Evolutionary conservation across 306 rosid genomes (phyloP).

Genomic region (Vigna unguiculata): DNA sequence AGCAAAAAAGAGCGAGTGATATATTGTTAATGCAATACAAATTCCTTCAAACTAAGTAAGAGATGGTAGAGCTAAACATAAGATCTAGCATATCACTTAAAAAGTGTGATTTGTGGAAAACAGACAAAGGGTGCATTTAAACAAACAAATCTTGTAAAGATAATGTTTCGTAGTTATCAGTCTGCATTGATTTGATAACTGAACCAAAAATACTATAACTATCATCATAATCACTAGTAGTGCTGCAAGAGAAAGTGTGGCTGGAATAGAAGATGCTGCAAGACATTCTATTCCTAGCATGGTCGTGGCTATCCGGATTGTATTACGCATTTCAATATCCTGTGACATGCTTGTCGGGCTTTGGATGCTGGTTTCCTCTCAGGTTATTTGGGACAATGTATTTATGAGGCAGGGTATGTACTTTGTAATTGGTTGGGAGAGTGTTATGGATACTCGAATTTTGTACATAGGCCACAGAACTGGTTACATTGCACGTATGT

Average conservation of each 20-base stretch:
- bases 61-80: conserved; percentile 10
- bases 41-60: conserved; percentile 20
- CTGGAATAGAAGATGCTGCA: too few relatives aligned
- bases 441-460: too few relatives aligned
- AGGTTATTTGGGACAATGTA: too few relatives aligned
- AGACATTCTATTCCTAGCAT: too few relatives aligned
- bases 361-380: too few relatives aligned
- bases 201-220: conserved; percentile 1
- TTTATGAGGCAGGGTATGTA: too few relatives aligned
- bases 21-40: conserved; percentile 21
- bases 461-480: too few relatives aligned
- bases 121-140: not conserved
- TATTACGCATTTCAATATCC: too few relatives aligned
- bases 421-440: too few relatives aligned
- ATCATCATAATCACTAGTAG: conserved; percentile 3
- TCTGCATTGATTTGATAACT: conserved; percentile 13
- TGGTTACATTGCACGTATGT: too few relatives aligned
- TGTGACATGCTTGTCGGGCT: too few relatives aligned
- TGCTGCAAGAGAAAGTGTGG: not conserved
- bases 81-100: conserved; percentile 5
- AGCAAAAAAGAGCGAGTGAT: conserved; percentile 18
- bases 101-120: conserved; percentile 20
- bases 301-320: too few relatives aligned
- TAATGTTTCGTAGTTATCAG: not conserved
- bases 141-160: conserved; percentile 26